These are phyloP conservation scores for Ustilago curta DNA, from an alignment of 1,284 basidiomycete genomes.

Conservation along the genomic window DNA sequence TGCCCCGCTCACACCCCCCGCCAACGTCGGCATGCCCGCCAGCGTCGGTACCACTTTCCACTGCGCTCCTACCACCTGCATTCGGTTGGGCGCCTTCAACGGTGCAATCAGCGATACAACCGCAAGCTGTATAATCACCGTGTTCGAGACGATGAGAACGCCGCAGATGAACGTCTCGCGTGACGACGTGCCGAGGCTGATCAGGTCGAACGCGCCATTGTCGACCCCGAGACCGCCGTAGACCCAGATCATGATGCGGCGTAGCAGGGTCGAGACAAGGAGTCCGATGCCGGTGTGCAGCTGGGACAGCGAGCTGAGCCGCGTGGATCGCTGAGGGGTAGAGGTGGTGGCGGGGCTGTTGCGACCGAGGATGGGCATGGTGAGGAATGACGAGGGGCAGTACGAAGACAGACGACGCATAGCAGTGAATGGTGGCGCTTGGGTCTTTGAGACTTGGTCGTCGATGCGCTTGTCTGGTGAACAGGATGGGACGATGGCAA, in stretches of 20 bases:
- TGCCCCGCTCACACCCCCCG: conserved; percentile 16
- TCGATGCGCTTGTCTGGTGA: not conserved
- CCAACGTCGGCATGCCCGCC: conserved; percentile 28
- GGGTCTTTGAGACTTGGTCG: not conserved
- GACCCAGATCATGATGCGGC: conserved; percentile 21
- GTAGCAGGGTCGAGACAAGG: conserved; percentile 15
- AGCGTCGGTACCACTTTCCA: conserved; percentile 13
- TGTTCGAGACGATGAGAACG: conserved; percentile 32
- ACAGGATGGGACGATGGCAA: no score
- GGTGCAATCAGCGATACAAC: conserved; percentile 26
- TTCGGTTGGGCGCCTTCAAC: conserved; percentile 3
- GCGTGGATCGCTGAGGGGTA: not conserved
- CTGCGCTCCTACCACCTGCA: not conserved
- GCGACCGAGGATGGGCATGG: conserved; percentile 15
- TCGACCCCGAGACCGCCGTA: conserved; percentile 28
- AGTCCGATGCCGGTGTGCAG: conserved; percentile 21
- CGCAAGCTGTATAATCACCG: conserved; percentile 27
- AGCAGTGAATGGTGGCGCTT: not conserved
- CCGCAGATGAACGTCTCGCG: conserved; percentile 37
- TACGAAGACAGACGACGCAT: conserved; percentile 26
- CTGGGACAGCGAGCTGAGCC: conserved; percentile 4
- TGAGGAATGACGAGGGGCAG: conserved; percentile 4
- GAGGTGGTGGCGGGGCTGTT: not conserved
- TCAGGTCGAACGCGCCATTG: conserved; percentile 22
- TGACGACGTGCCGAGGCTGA: conserved; percentile 31